Evolutionary conservation across 2,329 filamentous ascomycete genomes (phyloP).

Genomic region (Aspergillus sp.): DNA sequence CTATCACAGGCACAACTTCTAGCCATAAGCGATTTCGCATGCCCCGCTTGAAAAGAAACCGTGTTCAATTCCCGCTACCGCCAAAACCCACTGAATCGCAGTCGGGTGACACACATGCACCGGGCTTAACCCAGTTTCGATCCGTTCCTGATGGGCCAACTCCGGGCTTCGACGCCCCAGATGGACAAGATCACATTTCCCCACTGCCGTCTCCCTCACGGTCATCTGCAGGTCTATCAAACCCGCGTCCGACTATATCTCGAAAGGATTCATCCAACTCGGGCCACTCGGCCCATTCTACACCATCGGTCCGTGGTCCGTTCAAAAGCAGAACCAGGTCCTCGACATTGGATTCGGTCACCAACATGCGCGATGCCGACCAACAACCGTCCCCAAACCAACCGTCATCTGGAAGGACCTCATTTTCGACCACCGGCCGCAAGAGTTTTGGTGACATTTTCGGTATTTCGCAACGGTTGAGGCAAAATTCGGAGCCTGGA

Average conservation of each 20-base stretch:
- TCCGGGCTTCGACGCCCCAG: conserved; percentile 25
- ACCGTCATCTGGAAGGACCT: conserved; percentile 62
- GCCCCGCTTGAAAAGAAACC: conserved; percentile 72
- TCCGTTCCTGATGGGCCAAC: conserved; percentile 22
- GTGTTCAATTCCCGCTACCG: conserved; percentile 83
- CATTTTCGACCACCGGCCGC: conserved; percentile 78
- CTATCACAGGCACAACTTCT: conserved; percentile 61
- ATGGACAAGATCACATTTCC: conserved; percentile 35
- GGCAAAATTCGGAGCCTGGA: conserved; percentile 75
- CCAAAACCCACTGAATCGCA: conserved; percentile 56
- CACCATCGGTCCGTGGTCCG: conserved; percentile 55
- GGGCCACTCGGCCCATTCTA: conserved; percentile 63
- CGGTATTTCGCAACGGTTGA: conserved; percentile 69
- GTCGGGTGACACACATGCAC: conserved; percentile 14
- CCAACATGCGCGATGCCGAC: conserved; percentile 69
- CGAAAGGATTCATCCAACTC: conserved; percentile 64
- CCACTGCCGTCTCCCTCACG: conserved; percentile 51
- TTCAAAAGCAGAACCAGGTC: conserved; percentile 68
- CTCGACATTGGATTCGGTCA: conserved; percentile 83
- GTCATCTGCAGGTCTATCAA: conserved; percentile 51
- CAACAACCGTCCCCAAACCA: conserved; percentile 65
- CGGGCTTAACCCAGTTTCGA: conserved; percentile 17
- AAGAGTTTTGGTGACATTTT: conserved; percentile 93
- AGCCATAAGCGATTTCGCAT: conserved; percentile 79
- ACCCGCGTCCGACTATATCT: conserved; percentile 50